Evolutionary conservation across 140 eudicot genomes (phyloP).

Genomic region (Ambrosia hybrid): DNA sequence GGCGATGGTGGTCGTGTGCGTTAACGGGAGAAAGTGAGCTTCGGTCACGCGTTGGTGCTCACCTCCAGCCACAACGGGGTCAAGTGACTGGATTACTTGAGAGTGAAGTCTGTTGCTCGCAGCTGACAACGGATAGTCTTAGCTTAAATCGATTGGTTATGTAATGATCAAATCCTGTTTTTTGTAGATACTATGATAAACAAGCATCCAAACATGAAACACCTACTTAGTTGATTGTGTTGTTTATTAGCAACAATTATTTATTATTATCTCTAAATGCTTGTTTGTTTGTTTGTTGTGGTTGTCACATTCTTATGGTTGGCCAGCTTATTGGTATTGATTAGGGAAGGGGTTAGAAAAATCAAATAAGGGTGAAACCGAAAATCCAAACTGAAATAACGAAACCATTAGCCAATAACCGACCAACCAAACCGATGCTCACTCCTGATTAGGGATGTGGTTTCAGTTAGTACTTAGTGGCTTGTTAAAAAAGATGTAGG

Average conservation of each 20-base stretch:
- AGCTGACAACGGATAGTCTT: neutral
- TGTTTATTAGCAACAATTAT: constrained; percentile 4
- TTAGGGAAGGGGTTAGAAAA: neutral
- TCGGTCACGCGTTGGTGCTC: too few relatives aligned
- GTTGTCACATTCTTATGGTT: constrained; percentile 2
- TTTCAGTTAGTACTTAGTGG: neutral
- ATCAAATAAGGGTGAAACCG: neutral
- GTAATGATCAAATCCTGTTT: neutral
- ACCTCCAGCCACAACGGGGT: too few relatives aligned
- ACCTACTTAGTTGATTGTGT: neutral
- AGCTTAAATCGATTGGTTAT: neutral
- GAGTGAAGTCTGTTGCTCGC: too few relatives aligned
- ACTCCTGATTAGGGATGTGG: neutral
- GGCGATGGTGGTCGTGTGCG: too few relatives aligned
- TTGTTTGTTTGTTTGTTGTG: constrained; percentile 5
- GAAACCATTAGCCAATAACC: neutral
- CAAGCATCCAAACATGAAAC: neutral
- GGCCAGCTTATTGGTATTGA: neutral
- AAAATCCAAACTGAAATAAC: neutral
- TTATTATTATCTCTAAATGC: too few relatives aligned
- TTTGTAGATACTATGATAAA: neutral
- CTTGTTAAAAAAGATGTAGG: neutral
- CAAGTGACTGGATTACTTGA: too few relatives aligned
- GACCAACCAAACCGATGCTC: neutral
- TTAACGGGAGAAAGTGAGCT: too few relatives aligned